These are phyloP conservation scores for Malus hybrid DNA, from an alignment of 331 rosid species.

Conservation along the genomic window DNA sequence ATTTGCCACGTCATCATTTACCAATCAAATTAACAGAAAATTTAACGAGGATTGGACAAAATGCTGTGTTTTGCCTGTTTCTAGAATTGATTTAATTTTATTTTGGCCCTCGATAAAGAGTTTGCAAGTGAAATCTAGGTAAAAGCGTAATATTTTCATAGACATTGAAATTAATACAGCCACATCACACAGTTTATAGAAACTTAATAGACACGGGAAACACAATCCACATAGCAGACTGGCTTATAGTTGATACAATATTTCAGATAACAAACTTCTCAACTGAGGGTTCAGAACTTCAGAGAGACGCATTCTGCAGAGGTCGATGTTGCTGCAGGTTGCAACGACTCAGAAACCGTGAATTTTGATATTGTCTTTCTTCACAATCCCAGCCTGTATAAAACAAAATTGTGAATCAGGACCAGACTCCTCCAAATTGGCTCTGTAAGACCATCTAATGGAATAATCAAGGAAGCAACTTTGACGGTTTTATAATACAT, in stretches of 20 bases:
- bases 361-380: conserved; percentile 69
- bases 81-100: no score
- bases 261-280: neutral
- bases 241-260: neutral
- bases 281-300: neutral
- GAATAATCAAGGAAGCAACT: neutral
- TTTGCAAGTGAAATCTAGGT: no score
- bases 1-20: no score
- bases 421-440: neutral
- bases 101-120: neutral
- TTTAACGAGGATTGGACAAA: no score
- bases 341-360: conserved; percentile 63
- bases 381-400: conserved; percentile 49
- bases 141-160: neutral
- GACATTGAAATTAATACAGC: neutral
- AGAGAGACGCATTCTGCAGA: neutral
- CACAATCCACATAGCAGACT: conserved; percentile 5
- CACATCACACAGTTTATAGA: conserved; percentile 21
- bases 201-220: conserved; percentile 19
- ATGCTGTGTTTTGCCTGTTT: no score
- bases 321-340: conserved; percentile 7
- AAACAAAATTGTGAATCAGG: neutral
- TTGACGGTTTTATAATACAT: neutral
- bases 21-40: no score
- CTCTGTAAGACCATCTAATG: neutral